These are phyloP conservation scores for Pseudopithomyces chartarum DNA, from an alignment of 2,329 filamentous ascomycete genomes.

Conservation along the genomic window DNA sequence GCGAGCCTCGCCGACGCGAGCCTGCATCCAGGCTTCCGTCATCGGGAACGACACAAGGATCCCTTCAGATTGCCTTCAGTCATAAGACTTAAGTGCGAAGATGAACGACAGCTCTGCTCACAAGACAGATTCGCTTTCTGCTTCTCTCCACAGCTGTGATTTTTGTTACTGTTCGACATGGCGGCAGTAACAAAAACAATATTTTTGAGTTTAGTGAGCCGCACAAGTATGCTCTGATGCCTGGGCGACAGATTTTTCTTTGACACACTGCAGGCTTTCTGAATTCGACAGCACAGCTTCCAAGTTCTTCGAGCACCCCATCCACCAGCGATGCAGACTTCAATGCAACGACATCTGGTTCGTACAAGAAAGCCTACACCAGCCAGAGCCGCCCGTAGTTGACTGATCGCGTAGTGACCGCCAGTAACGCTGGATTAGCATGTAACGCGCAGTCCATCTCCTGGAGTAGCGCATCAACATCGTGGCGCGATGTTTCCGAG, in stretches of 20 bases:
- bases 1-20: no score
- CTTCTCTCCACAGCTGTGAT: not conserved
- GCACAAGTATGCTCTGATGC: not conserved
- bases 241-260: not conserved
- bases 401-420: not conserved
- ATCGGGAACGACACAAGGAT: no score
- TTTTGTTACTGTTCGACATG: not conserved
- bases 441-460: conserved; percentile 1
- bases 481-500: not conserved
- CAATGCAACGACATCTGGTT: not conserved
- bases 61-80: no score
- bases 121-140: not conserved
- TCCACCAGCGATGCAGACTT: not conserved
- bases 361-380: not conserved
- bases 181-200: not conserved
- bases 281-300: not conserved
- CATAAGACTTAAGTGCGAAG: no score
- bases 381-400: not conserved
- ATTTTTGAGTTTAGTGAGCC: not conserved
- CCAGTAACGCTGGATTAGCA: not conserved
- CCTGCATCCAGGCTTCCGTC: no score
- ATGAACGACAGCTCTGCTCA: no score
- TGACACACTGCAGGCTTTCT: not conserved
- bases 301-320: not conserved
- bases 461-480: not conserved